Evolutionary conservation across 2,329 filamentous ascomycete genomes (phyloP).

Genomic region (Colletotrichum sp.): DNA sequence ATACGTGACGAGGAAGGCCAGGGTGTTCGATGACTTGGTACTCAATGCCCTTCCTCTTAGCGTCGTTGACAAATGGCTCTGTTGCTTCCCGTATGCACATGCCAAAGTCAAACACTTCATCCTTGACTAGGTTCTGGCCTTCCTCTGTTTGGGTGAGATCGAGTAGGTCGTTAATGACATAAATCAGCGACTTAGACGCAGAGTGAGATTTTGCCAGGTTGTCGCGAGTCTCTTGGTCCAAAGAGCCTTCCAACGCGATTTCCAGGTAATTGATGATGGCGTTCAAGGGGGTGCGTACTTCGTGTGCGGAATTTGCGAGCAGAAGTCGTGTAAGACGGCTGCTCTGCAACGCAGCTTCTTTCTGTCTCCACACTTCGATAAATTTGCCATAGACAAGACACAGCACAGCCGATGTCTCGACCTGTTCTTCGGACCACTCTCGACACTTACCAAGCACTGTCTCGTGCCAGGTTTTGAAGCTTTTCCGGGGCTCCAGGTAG

Average conservation of each 20-base stretch:
- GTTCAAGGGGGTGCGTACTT: conserved; percentile 88
- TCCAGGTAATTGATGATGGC: conserved; percentile 96
- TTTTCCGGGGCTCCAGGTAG: conserved; percentile 78
- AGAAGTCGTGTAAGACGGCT: conserved; percentile 81
- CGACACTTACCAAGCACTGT: conserved; percentile 81
- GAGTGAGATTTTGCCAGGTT: conserved; percentile 86
- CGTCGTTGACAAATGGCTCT: conserved; percentile 74
- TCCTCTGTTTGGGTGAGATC: conserved; percentile 90
- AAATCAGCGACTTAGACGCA: conserved; percentile 89
- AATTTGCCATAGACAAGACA: conserved; percentile 89
- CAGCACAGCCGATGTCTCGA: conserved; percentile 86
- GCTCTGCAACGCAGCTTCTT: conserved; percentile 81
- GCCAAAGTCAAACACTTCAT: conserved; percentile 78
- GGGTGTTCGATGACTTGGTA: conserved; percentile 73
- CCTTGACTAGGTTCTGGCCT: conserved; percentile 77
- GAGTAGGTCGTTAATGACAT: conserved; percentile 90
- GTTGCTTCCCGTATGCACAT: conserved; percentile 79
- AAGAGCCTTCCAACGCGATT: conserved; percentile 80
- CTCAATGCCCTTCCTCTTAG: conserved; percentile 73
- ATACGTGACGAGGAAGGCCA: conserved; percentile 71
- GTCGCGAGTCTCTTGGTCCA: conserved; percentile 84
- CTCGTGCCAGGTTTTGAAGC: conserved; percentile 83
- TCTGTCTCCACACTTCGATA: conserved; percentile 92
- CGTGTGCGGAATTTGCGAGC: conserved; percentile 87
- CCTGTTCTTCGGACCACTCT: conserved; percentile 88